Base-by-base conservation (phyloP, 495 filamentous ascomycete genomes). In the Schizothecium vesticola region DNA sequence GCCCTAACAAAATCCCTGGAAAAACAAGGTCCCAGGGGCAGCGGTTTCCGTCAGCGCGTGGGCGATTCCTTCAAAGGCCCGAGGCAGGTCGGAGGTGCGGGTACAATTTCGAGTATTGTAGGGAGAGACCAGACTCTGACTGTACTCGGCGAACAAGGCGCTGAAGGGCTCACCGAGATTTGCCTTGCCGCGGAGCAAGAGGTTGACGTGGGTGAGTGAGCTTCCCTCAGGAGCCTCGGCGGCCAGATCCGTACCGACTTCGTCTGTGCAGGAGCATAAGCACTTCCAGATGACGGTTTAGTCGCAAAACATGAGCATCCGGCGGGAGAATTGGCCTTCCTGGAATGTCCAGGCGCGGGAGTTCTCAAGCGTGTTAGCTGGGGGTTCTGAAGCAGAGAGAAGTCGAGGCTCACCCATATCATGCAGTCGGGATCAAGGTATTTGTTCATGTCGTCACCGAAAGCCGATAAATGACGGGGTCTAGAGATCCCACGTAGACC, bases 341-440 rank as follows among this genome's bases (percentile, higher is more conserved):
- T 64, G 62, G 36, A 25, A 64, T 1, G 62, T 64, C 62, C 62
- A 64, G 8, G 31, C 62, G 8, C 62, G n/a, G 7, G 33, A 43
- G 24, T 43, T 43, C 61, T 51, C 21, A 10, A 0, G 3, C 16
- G 31, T 21, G 36, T 8, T 63, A 43, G 23, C 9, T 1, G 28
- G 28, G 28, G 28, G 28, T 6, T 4, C 0, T 8, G 4, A 28
- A n/a, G n/a, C 22, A 6, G 16, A 13, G 12, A 59, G 16, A 25
- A 10, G 5, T 25, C 3, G 22, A 25, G 10, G 26, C 57, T 0
- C 22, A 61, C 59, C 59, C 59, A 61, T 9, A 61, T 28, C 59
- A 61, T 61, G 10, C 0, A 24, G 7, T 31, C 59, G 8, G 59
- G 59, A 19, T 28, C 24, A 22, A 61, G 58, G 23, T 60, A 61